phyloP scores from a whole-genome alignment of 83 land plant species.

The Larix sibirica region DNA sequence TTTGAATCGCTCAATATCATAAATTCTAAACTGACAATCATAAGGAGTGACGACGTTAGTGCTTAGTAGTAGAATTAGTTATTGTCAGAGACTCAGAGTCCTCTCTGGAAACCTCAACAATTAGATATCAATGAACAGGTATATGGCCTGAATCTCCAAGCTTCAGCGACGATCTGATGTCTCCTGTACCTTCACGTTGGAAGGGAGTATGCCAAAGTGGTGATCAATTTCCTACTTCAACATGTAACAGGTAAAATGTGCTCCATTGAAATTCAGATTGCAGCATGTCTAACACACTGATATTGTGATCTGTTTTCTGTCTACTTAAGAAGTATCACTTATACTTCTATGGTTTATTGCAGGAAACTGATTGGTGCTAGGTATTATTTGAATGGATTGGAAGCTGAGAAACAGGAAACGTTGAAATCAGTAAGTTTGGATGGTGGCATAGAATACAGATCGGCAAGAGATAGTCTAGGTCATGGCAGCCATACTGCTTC shows the following conservation, averaged over 20 bases:
- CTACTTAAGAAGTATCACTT: neutral
- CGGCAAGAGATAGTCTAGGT: constrained; percentile 76
- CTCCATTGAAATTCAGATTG: no score
- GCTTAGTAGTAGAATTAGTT: neutral
- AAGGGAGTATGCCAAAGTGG: constrained; percentile 69
- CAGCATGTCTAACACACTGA: neutral
- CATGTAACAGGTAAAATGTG: constrained; percentile 65
- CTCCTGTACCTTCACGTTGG: constrained; percentile 76
- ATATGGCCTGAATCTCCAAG: constrained; percentile 84
- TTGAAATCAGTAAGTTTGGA: constrained; percentile 5
- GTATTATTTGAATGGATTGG: constrained; percentile 57
- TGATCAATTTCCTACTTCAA: constrained; percentile 50
- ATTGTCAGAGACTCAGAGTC: no score
- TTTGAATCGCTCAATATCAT: neutral
- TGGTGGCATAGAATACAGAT: constrained; percentile 33
- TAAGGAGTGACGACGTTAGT: neutral
- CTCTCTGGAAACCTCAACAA: neutral
- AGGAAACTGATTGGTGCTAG: constrained; percentile 71
- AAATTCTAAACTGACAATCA: neutral
- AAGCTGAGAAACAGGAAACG: constrained; percentile 19
- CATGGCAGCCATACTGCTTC: constrained; percentile 87
- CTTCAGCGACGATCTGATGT: constrained; percentile 60
- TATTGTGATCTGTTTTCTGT: neutral
- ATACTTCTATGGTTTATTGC: neutral
- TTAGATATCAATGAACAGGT: constrained; percentile 36